These are phyloP conservation scores for Catharanthus roseus DNA, from an alignment of 257 asterid species.

Conservation along the genomic window DNA sequence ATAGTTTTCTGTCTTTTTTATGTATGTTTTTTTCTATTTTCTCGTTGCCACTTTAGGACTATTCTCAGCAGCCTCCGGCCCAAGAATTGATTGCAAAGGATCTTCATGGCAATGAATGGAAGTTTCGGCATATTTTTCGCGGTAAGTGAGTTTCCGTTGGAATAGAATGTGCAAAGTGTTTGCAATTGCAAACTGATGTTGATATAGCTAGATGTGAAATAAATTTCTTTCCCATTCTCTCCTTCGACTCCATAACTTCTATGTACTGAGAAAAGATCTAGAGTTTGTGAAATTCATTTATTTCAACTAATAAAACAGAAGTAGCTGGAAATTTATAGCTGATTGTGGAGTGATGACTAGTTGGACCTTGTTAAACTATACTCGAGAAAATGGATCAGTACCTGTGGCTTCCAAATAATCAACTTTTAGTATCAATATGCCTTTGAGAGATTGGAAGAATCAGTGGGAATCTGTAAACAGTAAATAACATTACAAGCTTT, in stretches of 20 bases:
- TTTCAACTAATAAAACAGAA: neutral
- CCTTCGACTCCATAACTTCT: neutral
- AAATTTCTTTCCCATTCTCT: neutral
- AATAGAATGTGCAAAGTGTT: neutral
- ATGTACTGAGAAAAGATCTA: neutral
- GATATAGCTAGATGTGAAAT: neutral
- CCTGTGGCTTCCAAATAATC: neutral
- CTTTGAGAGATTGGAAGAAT: neutral
- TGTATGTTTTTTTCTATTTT: constrained; percentile 1
- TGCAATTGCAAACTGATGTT: neutral
- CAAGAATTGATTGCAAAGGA: constrained; percentile 94
- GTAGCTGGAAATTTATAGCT: neutral
- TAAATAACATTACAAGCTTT: neutral
- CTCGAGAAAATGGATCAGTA: neutral
- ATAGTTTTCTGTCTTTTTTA: constrained; percentile 9
- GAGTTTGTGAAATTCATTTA: neutral
- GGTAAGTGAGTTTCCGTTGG: constrained; percentile 45
- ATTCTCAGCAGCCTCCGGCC: constrained; percentile 80
- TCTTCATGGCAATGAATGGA: constrained; percentile 97
- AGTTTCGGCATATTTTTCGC: constrained; percentile 88
- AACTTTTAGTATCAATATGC: neutral
- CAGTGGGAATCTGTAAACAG: neutral
- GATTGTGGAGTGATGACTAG: neutral
- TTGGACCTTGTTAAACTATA: neutral
- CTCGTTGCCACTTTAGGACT: constrained; percentile 50